Base-by-base conservation (phyloP, 768 basidiomycete species). In the Guyanaporus albipodus region DNA sequence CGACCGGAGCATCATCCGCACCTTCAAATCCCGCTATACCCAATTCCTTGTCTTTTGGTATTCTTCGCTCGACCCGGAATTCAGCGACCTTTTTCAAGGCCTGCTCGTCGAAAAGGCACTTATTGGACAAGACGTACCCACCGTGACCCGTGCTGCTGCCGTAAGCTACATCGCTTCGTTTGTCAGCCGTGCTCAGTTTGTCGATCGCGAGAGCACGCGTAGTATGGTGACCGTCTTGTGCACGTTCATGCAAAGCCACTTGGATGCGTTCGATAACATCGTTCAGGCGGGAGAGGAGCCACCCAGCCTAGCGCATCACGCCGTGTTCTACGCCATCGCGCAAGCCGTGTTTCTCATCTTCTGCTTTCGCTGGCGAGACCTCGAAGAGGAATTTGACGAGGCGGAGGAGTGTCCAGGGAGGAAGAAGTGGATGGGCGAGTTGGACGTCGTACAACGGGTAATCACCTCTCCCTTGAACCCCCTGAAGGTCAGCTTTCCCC, bases 1-100 rank as follows among this genome's bases (percentile, higher is more conserved):
- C 59, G 91, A 96, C 64, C 82, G 91, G 32, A 85, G 85, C 29
- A 92, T 99, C 62, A 79, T 99, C 39, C 87, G 85, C 31, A 98
- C 96, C 2, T 96, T 96, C 73, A 93, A 94, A 60, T 96, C 93
- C 0, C 88, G 94, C 31, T 96, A 98, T 66, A 93, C 92, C 12
- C 96, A 98, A 59, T 99, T 99, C 70, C 79, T 99, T 50, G 60
- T 98, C 37, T 99, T 99, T 73, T 96, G 91, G 83, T 91, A 85
- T 60, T 78, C 93, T 18, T 97, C 95, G 0, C 83, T 95, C 42
- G 85, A 92, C 55, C 73, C 86, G 2, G 83, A 90, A 50, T 96
- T 92, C 57, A 79, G 87, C 36, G 95, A 99, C 64, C 77, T 91
- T 44, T 97, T 99, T 64, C 89, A 90, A 50, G 95, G 95, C 29